Evolutionary conservation across 1,139 yeast genomes (phyloP).

Genomic region (Scheffersomyces cryptocercus): DNA sequence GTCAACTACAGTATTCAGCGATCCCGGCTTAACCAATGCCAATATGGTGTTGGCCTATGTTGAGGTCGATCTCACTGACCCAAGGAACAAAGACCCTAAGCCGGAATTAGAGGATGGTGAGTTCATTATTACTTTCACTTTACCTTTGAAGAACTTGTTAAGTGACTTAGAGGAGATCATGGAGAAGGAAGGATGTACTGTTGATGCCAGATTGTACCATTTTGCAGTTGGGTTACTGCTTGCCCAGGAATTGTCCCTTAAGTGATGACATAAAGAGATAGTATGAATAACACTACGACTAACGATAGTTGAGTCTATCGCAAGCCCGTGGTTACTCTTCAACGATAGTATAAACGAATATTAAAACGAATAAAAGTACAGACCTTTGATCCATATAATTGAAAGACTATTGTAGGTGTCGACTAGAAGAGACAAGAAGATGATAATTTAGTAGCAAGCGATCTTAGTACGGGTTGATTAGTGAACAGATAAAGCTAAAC

Average conservation of each 20-base stretch:
- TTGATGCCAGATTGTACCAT: conserved; percentile 87
- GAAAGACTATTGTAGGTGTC: too few relatives aligned
- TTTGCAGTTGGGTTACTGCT: conserved; percentile 68
- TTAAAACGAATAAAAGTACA: too few relatives aligned
- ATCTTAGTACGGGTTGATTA: too few relatives aligned
- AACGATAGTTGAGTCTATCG: too few relatives aligned
- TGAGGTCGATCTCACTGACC: conserved; percentile 67
- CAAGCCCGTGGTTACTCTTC: too few relatives aligned
- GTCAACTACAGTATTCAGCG: conserved; percentile 63
- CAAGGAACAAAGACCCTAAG: conserved; percentile 65
- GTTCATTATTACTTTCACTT: conserved; percentile 77
- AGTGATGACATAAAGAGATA: too few relatives aligned
- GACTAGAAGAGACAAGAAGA: too few relatives aligned
- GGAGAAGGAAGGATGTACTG: conserved; percentile 61
- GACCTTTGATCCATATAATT: too few relatives aligned
- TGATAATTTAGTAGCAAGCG: too few relatives aligned
- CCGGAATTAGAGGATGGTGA: conserved; percentile 85
- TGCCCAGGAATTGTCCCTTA: conserved; percentile 6
- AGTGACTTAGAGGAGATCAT: conserved; percentile 51
- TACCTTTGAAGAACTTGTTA: conserved; percentile 64
- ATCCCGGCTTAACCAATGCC: conserved; percentile 94
- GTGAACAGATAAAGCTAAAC: too few relatives aligned
- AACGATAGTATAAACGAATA: too few relatives aligned
- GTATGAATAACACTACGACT: too few relatives aligned
- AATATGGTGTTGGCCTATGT: conserved; percentile 80